A percentile compares a stretch with the other conserved stretches of the same genome.
Conservation (phyloP, 106 monocot species). For the Allium cepa region DNA sequence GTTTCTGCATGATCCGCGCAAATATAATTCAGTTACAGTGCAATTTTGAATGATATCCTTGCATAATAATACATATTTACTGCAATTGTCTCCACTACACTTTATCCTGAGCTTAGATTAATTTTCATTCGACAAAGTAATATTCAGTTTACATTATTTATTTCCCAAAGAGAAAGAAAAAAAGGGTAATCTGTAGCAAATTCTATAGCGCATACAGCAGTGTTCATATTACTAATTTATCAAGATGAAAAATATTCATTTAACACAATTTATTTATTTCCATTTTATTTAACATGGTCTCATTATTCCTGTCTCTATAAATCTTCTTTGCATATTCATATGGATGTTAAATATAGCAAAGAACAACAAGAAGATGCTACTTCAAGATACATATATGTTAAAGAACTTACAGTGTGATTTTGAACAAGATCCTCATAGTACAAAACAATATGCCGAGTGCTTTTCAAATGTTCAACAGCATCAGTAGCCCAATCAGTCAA, state of each 20-base stretch:
- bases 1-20: conserved; percentile 21
- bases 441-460: conserved; percentile 36
- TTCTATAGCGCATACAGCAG: too few relatives aligned
- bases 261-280: not conserved
- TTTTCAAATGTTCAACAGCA: conserved; percentile 41
- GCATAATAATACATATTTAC: not conserved
- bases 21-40: not conserved
- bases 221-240: not conserved
- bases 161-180: too few relatives aligned
- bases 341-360: not conserved
- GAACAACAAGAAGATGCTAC: not conserved
- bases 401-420: conserved; percentile 23
- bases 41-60: not conserved
- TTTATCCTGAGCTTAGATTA: not conserved
- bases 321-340: not conserved
- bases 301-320: not conserved
- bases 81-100: not conserved
- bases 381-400: not conserved
- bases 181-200: too few relatives aligned
- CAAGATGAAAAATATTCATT: not conserved
- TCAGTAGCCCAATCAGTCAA: conserved; percentile 17
- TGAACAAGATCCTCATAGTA: conserved; percentile 58
- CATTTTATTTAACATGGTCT: not conserved
- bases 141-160: too few relatives aligned
- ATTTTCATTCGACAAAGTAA: too few relatives aligned